Percentiles rank a stretch among this genome's conserved stretches.
Conservation (phyloP, 192 early-diverging fungal species). For the Linnemannia schmuckeri region DNA sequence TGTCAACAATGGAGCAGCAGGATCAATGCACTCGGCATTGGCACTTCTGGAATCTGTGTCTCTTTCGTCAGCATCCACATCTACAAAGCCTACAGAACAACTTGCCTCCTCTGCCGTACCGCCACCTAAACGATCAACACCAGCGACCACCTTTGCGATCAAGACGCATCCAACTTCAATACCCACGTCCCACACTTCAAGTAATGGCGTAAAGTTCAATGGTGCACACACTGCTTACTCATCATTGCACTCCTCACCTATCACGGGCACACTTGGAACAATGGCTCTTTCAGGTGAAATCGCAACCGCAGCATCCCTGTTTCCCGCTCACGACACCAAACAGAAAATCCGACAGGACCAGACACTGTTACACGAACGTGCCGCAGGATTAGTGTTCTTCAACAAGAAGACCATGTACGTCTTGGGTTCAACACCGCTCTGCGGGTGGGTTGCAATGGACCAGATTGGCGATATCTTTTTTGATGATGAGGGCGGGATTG, state of each 20-base stretch:
- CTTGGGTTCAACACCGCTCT: constrained; percentile 65
- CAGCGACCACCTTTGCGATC: not conserved
- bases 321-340: constrained; percentile 41
- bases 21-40: not conserved
- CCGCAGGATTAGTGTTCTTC: constrained; percentile 69
- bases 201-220: not conserved
- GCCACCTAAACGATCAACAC: not conserved
- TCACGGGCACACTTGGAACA: constrained; percentile 16
- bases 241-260: not conserved
- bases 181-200: not conserved
- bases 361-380: constrained; percentile 34
- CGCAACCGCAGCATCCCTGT: constrained; percentile 45
- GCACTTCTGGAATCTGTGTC: not conserved
- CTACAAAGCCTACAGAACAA: not conserved
- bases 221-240: too few species aligned
- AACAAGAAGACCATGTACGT: constrained; percentile 67
- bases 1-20: not conserved
- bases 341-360: constrained; percentile 42
- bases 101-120: not conserved
- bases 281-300: constrained; percentile 52
- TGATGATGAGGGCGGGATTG: constrained; percentile 49
- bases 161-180: not conserved
- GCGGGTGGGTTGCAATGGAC: constrained; percentile 65
- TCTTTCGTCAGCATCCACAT: not conserved
- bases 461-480: constrained; percentile 60